Conservation (phyloP, 768 basidiomycete genomes). For the Leccinum boreale region DNA sequence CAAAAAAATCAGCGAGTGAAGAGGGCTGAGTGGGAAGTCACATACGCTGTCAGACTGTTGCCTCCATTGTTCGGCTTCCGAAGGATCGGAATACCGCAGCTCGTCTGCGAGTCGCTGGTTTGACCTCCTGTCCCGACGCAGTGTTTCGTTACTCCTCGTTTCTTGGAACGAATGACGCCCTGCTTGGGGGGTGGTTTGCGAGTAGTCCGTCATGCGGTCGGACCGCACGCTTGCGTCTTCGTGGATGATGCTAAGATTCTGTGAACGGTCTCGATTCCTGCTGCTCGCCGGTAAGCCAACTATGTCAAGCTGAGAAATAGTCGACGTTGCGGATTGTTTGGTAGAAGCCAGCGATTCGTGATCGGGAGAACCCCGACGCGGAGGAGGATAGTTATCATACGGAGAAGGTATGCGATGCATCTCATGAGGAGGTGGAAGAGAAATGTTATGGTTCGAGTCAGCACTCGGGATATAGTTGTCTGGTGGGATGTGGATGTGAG, state of each 20-base stretch:
- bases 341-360: slow-evolving; percentile 26
- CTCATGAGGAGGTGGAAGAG: slow-evolving; percentile 52
- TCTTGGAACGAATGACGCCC: slow-evolving; percentile 13
- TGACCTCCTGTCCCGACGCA: slow-evolving; percentile 13
- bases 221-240: slow-evolving; percentile 31
- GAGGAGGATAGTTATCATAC: slow-evolving; percentile 20
- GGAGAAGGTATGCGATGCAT: slow-evolving; percentile 34
- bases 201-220: slow-evolving; percentile 22
- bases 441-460: slow-evolving; percentile 36
- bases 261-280: slow-evolving; percentile 21
- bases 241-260: slow-evolving; percentile 30
- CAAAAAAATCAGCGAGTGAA: background rate
- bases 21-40: background rate
- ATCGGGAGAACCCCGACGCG: slow-evolving; percentile 26
- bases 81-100: slow-evolving; percentile 34
- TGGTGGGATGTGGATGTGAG: slow-evolving; percentile 36
- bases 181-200: slow-evolving; percentile 21
- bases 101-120: slow-evolving; percentile 34
- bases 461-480: slow-evolving; percentile 51
- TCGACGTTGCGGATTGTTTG: slow-evolving; percentile 27
- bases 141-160: slow-evolving; percentile 16
- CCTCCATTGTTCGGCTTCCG: slow-evolving; percentile 32
- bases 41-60: slow-evolving; percentile 20
- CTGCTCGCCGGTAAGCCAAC: slow-evolving; percentile 23
- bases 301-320: slow-evolving; percentile 33